Base-by-base conservation (phyloP, 176 grass and related monocot genomes). In the Zizania latifolia region DNA sequence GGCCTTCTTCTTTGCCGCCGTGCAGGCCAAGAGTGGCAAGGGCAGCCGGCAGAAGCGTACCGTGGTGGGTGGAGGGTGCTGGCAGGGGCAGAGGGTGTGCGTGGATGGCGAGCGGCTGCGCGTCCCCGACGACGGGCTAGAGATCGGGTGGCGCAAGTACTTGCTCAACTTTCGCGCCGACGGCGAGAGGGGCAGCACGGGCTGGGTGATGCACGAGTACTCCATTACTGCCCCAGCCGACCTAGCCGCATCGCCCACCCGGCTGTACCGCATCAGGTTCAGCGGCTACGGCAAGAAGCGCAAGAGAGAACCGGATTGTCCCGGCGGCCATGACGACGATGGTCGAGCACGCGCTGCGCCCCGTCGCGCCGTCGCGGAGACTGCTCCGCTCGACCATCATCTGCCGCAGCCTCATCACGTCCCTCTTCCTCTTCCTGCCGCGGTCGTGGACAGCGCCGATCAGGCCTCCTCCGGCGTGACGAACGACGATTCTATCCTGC, bases 191-290 rank as follows among this genome's bases (percentile, higher is more conserved):
- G 41, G 77, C 0, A 75, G 70, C 77, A 68, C 35, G 10, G 76
- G 76, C 16, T 79, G 76, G 76, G 77, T 79, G 17, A 22, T 79
- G 64, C 63, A 79, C 76, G 50, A 79, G 76, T 79, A 79, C 50
- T n/a, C 24, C 35, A 7, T 79, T 48, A n/a, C 35, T 21, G 21
- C 50, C 35, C 26, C 50, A 26, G 1, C 38, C 0, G 50, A 54
- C 8, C n/a, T 54, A 5, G 50, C 50, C 50, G 21, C 50, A n/a
- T 23, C 50, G 50, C 50, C 50, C 7, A 2, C 22, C n/a, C 19
- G 50, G 50, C n/a, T 58, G 10, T 58, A 28, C 11, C 26, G 22
- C 24, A 4, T 58, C 24, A 9, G 10, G 6, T 51, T 51, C 48
- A 51, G 48, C 48, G 48, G 48, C 48, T 19, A 51, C 2, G 48